These are phyloP conservation scores for Ophiostoma montium DNA, from an alignment of 2,329 filamentous ascomycete species.

Conservation along the genomic window DNA sequence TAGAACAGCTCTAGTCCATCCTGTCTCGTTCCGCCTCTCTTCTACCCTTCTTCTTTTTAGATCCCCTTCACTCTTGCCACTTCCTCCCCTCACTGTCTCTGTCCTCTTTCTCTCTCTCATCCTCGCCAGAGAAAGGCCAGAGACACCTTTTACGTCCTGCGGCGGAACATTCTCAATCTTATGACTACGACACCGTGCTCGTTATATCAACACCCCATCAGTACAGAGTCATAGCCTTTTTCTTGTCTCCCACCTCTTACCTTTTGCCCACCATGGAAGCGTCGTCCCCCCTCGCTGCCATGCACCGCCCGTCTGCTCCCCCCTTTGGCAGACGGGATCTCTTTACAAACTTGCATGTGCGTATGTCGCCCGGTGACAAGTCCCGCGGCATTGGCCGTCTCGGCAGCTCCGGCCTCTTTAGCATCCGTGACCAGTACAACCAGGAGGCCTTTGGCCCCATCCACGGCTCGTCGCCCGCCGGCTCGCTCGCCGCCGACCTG, in stretches of 20 bases:
- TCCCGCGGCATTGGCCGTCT: constrained; percentile 24
- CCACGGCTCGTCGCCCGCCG: constrained; percentile 76
- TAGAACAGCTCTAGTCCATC: constrained; percentile 2
- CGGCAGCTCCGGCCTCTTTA: constrained; percentile 38
- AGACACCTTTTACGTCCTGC: background rate
- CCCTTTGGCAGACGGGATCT: constrained; percentile 46
- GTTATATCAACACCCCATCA: background rate
- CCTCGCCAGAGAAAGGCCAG: background rate
- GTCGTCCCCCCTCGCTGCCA: constrained; percentile 84
- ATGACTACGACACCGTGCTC: background rate
- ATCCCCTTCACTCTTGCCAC: no score
- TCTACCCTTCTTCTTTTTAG: background rate
- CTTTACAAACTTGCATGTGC: constrained; percentile 34
- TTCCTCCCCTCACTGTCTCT: background rate
- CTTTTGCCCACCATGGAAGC: constrained; percentile 55
- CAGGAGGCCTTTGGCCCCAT: constrained; percentile 72
- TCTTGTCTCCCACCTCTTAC: background rate
- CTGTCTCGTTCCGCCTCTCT: background rate
- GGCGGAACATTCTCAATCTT: no score
- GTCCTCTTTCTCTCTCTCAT: background rate
- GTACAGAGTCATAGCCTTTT: background rate
- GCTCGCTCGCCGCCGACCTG: constrained; percentile 81
- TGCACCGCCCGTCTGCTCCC: constrained; percentile 58
- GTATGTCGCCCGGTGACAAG: constrained; percentile 36
- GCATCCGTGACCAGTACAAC: constrained; percentile 58